Percentiles rank a stretch among this genome's conserved stretches.
phyloP scores from a whole-genome alignment of 108 stramenopile species.

The Cyclotella baltica region DNA sequence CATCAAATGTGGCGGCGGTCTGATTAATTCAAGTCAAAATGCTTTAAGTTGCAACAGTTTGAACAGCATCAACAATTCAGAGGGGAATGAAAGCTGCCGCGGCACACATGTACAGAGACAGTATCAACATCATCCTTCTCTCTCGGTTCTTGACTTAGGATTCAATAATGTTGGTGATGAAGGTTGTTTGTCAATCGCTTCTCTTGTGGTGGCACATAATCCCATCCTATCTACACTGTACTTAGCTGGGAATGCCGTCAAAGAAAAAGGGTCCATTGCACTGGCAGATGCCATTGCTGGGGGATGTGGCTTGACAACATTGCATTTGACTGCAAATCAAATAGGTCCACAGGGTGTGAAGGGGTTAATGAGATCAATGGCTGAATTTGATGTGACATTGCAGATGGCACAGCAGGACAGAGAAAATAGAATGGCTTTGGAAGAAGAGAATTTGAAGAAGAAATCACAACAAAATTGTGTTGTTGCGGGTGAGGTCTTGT shows the following conservation, averaged over 20 bases:
- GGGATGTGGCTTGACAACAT: constrained; percentile 65
- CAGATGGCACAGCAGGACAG: constrained; percentile 53
- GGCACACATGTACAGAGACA: constrained; percentile 2
- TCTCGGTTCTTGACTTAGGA: constrained; percentile 75
- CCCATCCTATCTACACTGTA: constrained; percentile 67
- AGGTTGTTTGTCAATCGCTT: constrained; percentile 70
- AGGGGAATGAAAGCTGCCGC: neutral
- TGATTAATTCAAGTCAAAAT: neutral
- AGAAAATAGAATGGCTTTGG: constrained; percentile 46
- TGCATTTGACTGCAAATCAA: constrained; percentile 77
- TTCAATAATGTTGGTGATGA: constrained; percentile 84
- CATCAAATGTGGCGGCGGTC: constrained; percentile 49
- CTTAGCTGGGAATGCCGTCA: constrained; percentile 74
- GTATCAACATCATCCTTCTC: constrained; percentile 59
- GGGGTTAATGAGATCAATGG: constrained; percentile 68
- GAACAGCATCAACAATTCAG: neutral
- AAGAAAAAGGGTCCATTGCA: constrained; percentile 66
- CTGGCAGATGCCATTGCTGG: constrained; percentile 72
- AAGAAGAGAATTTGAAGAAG: constrained; percentile 26
- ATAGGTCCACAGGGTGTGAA: constrained; percentile 67
- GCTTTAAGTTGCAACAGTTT: neutral
- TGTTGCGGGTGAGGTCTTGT: constrained; percentile 19
- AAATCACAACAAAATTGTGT: constrained; percentile 16
- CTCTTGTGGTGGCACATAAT: constrained; percentile 66
- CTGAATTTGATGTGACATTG: constrained; percentile 63